A percentile compares a stretch with the other conserved stretches of the same genome.
These are phyloP conservation scores for Eutypa lata DNA, from an alignment of 2,329 filamentous ascomycete genomes.

Conservation along the genomic window DNA sequence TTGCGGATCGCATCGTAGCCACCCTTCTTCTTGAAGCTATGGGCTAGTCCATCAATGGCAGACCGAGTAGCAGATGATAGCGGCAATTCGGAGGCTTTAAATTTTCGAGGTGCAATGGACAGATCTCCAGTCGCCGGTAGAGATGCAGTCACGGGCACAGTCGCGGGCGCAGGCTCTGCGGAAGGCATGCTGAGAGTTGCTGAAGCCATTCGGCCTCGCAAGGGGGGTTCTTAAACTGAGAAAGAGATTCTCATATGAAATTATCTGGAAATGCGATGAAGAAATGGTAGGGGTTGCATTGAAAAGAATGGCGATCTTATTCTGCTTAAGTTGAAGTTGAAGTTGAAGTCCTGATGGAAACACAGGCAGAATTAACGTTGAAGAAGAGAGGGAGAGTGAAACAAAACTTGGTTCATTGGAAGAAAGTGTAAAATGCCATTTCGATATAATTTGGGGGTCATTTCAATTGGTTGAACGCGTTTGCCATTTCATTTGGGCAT, in stretches of 20 bases:
- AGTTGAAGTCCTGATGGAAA: not conserved
- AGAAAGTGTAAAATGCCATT: too few species aligned
- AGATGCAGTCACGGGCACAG: conserved; percentile 11
- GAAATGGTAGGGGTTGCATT: not conserved
- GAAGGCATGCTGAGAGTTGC: conserved; percentile 22
- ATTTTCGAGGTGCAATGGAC: conserved; percentile 39
- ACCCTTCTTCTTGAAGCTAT: conserved; percentile 82
- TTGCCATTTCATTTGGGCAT: too few species aligned
- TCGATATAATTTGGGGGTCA: not conserved
- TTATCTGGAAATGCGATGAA: not conserved
- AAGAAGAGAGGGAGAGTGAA: too few species aligned
- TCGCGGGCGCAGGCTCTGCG: conserved; percentile 19
- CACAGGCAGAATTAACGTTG: too few species aligned
- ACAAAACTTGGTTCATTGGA: too few species aligned
- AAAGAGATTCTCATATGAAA: conserved; percentile 5
- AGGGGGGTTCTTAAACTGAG: not conserved
- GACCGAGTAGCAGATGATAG: conserved; percentile 69
- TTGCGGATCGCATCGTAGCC: conserved; percentile 78
- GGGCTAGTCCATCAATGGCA: conserved; percentile 72
- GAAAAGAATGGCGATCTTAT: not conserved
- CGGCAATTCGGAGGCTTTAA: conserved; percentile 73
- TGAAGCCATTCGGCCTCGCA: conserved; percentile 20
- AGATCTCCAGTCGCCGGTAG: not conserved
- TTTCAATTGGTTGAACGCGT: not conserved
- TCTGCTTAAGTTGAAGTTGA: too few species aligned